Percentiles rank a stretch among this genome's conserved stretches.
phyloP scores from a whole-genome alignment of 2,329 filamentous ascomycete genomes.

The Trichophyton benhamiae region DNA sequence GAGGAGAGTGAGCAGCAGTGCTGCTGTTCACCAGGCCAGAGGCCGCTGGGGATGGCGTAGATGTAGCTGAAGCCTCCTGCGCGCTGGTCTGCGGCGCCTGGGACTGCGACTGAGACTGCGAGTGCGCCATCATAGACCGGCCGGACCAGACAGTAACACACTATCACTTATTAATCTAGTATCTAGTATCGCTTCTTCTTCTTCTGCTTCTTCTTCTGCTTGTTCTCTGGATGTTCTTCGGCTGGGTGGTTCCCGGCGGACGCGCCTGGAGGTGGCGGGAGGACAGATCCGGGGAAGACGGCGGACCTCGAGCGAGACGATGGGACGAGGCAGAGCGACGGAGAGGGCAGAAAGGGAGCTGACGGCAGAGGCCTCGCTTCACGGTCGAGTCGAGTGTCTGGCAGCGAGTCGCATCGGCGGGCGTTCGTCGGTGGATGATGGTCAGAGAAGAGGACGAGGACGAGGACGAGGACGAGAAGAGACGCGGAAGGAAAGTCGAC shows the following conservation, averaged over 20 bases:
- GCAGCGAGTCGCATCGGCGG: no score
- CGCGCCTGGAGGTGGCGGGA: background rate
- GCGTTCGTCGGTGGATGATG: no score
- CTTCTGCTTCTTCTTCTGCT: background rate
- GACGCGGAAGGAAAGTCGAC: no score
- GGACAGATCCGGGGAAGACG: background rate
- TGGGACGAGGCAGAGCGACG: background rate
- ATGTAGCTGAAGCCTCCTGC: conserved; percentile 1
- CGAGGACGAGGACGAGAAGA: no score
- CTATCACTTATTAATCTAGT: background rate
- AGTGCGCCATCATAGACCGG: background rate
- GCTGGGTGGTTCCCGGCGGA: background rate
- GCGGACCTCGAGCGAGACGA: background rate
- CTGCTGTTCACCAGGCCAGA: conserved; percentile 8
- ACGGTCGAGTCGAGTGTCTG: no score
- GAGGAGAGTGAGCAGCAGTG: conserved; percentile 46
- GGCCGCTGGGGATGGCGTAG: conserved; percentile 22
- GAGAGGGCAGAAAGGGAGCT: background rate
- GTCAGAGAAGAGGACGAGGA: no score
- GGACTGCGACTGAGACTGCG: conserved; percentile 3
- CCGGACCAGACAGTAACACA: background rate
- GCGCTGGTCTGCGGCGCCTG: conserved; percentile 4
- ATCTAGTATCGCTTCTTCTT: background rate
- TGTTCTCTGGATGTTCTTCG: background rate
- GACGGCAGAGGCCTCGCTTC: no score